Evolutionary conservation across 2,329 filamentous ascomycete genomes (phyloP).

Genomic region (Conoideocrella luteorostrata): DNA sequence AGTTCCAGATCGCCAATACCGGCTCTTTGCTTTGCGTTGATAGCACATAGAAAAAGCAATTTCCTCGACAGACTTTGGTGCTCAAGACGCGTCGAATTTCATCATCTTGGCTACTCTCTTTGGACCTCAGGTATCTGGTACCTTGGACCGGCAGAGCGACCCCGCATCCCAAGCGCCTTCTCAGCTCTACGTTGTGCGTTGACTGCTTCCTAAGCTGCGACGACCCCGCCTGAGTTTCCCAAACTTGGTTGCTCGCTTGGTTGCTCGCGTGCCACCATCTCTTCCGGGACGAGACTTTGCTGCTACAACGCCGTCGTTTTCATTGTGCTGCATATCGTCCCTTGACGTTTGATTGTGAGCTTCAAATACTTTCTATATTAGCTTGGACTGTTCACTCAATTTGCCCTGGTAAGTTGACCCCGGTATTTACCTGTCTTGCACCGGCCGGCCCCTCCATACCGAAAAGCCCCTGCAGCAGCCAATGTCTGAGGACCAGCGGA

Average conservation of each 20-base stretch:
- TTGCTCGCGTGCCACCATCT: slow-evolving; percentile 4
- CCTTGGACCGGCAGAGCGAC: neutral
- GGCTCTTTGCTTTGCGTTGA: too few species aligned
- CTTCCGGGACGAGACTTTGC: neutral
- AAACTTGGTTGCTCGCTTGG: neutral
- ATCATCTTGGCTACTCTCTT: neutral
- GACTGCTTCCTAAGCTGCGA: neutral
- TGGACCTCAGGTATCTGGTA: neutral
- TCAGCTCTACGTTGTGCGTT: neutral
- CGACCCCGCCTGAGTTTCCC: slow-evolving; percentile 6
- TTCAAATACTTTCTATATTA: neutral
- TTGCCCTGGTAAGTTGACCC: slow-evolving; percentile 6
- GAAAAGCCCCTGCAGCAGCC: slow-evolving; percentile 5
- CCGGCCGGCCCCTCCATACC: slow-evolving; percentile 5
- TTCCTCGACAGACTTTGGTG: too few species aligned
- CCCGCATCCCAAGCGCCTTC: slow-evolving; percentile 4
- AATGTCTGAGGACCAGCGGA: slow-evolving; percentile 13
- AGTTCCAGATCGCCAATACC: neutral
- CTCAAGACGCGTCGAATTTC: neutral
- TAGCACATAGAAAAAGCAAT: too few species aligned
- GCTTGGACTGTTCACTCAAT: neutral
- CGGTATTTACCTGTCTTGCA: neutral
- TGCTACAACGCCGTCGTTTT: neutral
- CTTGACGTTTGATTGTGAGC: neutral
- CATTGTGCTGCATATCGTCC: neutral